Conservation (phyloP, 345 rosid species). For the Camelina hispida region DNA sequence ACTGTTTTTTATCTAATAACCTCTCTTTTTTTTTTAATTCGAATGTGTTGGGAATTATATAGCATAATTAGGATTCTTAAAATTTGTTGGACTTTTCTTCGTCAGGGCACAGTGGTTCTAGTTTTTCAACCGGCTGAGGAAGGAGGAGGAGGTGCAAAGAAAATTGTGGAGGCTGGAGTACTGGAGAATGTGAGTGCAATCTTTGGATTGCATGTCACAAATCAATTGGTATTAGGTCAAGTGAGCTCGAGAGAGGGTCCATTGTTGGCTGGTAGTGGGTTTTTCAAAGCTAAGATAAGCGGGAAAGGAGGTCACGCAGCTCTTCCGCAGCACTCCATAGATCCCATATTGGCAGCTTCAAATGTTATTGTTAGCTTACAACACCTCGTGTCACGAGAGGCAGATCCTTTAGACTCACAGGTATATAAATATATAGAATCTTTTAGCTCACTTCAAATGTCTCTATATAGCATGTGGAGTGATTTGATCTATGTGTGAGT, state of each 20-base stretch:
- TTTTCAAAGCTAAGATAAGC: conserved; percentile 75
- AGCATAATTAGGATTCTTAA: neutral
- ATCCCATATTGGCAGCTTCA: conserved; percentile 86
- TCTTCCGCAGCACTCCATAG: conserved; percentile 74
- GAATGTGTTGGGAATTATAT: neutral
- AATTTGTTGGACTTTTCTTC: conserved; percentile 12
- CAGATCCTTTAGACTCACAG: conserved; percentile 90
- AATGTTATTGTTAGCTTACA: conserved; percentile 77
- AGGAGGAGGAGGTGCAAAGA: conserved; percentile 88
- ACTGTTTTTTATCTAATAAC: neutral
- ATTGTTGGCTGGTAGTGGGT: conserved; percentile 65
- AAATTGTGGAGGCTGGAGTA: conserved; percentile 70
- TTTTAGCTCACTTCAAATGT: conserved; percentile 4
- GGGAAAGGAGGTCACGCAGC: conserved; percentile 96
- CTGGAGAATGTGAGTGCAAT: conserved; percentile 72
- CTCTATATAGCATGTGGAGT: neutral
- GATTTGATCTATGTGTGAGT: neutral
- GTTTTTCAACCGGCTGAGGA: conserved; percentile 98
- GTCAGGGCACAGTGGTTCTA: conserved; percentile 81
- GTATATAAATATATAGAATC: conserved; percentile 39
- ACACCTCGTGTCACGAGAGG: conserved; percentile 86
- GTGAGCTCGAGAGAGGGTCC: conserved; percentile 71
- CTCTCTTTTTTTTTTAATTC: neutral
- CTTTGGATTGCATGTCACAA: conserved; percentile 72
- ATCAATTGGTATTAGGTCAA: conserved; percentile 50